Conservation (phyloP, 176 grass and related monocot species). For the Chrysopogon serrulatus region DNA sequence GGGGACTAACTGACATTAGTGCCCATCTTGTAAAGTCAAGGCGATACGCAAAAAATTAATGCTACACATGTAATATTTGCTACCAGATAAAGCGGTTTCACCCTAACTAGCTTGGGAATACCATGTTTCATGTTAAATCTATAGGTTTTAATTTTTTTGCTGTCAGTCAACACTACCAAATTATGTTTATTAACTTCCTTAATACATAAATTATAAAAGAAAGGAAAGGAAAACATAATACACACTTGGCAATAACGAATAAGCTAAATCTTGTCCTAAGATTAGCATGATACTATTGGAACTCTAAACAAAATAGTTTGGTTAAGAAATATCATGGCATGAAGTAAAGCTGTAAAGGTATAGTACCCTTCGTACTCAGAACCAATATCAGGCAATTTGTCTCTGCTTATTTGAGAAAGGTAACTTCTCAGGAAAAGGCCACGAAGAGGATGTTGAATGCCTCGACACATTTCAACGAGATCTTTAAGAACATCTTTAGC, state of each 20-base stretch:
- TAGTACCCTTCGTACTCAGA: slow-evolving; percentile 92
- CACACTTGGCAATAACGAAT: background rate
- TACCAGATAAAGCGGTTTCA: background rate
- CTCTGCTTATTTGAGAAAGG: slow-evolving; percentile 92
- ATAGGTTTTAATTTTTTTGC: background rate
- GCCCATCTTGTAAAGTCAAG: background rate
- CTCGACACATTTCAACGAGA: slow-evolving; percentile 96
- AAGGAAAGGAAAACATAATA: background rate
- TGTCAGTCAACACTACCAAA: background rate
- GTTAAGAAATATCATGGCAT: background rate
- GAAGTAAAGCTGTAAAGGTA: slow-evolving; percentile 15
- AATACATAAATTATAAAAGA: background rate
- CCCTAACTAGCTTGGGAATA: too few relatives aligned
- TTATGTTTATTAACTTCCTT: background rate
- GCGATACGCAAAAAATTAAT: background rate
- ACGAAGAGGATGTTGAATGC: slow-evolving; percentile 88
- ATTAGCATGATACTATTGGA: background rate
- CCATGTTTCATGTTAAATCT: background rate
- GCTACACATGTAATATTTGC: background rate
- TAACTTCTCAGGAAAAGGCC: slow-evolving; percentile 99
- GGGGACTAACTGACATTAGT: background rate
- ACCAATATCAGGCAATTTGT: slow-evolving; percentile 93
- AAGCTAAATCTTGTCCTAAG: slow-evolving; percentile 3
- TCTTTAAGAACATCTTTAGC: slow-evolving; percentile 98
- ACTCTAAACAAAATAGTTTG: slow-evolving; percentile 5